These are phyloP conservation scores for Tagetes patula DNA, from an alignment of 129 eudicot genomes.

Conservation along the genomic window DNA sequence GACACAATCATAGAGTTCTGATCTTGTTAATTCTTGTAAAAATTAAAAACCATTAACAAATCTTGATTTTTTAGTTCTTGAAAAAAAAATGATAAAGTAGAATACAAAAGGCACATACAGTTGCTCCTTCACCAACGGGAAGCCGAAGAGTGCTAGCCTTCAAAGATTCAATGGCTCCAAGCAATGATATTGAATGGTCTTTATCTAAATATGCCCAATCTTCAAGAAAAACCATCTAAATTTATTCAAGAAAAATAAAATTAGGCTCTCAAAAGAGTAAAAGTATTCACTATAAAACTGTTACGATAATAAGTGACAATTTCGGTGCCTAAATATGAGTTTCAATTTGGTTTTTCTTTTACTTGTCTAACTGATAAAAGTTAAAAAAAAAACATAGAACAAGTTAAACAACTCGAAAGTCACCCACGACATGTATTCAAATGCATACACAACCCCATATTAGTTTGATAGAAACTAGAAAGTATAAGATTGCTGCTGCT, in stretches of 20 bases:
- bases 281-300: constrained; percentile 1
- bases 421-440: neutral
- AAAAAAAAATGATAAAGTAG: constrained; percentile 15
- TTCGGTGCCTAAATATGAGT: neutral
- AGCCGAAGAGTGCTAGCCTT: constrained; percentile 99
- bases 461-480: neutral
- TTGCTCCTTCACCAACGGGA: constrained; percentile 78
- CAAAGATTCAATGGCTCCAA: constrained; percentile 92
- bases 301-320: neutral
- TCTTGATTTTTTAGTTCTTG: neutral
- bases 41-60: neutral
- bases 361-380: neutral
- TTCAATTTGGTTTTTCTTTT: neutral
- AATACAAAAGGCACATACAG: constrained; percentile 45
- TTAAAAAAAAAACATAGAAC: neutral
- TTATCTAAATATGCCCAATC: constrained; percentile 80
- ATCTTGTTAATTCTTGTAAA: too few relatives aligned
- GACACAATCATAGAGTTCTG: too few relatives aligned
- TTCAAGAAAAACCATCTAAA: constrained; percentile 65
- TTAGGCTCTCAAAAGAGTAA: constrained; percentile 10
- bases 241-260: constrained; percentile 13
- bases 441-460: neutral
- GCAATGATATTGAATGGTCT: constrained; percentile 69
- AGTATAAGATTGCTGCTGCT: neutral
- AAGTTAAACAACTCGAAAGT: neutral